These are phyloP conservation scores for Didymella segeticola DNA, from an alignment of 2,329 filamentous ascomycete genomes.

Conservation along the genomic window DNA sequence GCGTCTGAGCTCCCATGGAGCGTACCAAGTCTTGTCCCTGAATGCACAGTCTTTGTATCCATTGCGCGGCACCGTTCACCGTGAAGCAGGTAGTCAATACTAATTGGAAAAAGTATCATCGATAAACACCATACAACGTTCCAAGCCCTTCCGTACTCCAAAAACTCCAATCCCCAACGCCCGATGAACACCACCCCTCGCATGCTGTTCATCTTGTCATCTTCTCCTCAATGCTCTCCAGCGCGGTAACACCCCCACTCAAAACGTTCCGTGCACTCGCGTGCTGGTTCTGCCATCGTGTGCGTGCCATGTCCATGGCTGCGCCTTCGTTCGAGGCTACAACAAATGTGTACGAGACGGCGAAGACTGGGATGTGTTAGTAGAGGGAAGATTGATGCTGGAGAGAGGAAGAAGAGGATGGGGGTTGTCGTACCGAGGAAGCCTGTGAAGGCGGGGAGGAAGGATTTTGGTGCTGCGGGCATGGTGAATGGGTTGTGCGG, in stretches of 20 bases:
- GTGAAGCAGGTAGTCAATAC: no score
- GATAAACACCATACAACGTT: no score
- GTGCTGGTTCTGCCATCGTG: slow-evolving; percentile 44
- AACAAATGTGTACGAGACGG: slow-evolving; percentile 42
- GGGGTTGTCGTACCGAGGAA: slow-evolving; percentile 46
- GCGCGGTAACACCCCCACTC: slow-evolving; percentile 16
- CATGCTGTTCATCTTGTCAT: no score
- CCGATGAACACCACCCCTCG: no score
- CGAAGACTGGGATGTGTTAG: slow-evolving; percentile 35
- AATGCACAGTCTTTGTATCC: background rate
- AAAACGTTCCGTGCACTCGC: slow-evolving; percentile 26
- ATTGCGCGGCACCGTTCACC: background rate
- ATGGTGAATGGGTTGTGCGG: slow-evolving; percentile 30
- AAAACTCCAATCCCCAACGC: background rate
- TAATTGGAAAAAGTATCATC: no score
- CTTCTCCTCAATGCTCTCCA: slow-evolving; percentile 2
- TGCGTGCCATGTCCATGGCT: slow-evolving; percentile 41
- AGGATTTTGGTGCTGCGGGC: slow-evolving; percentile 42
- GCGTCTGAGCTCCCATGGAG: slow-evolving; percentile 8
- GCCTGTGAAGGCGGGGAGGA: slow-evolving; percentile 39
- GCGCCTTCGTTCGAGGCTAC: slow-evolving; percentile 44
- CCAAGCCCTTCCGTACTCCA: background rate
- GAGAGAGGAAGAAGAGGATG: background rate
- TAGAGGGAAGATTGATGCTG: no score
- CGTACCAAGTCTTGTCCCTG: background rate